Base-by-base conservation (phyloP, 495 filamentous ascomycete genomes). In the Trichoderma orchidacearum region DNA sequence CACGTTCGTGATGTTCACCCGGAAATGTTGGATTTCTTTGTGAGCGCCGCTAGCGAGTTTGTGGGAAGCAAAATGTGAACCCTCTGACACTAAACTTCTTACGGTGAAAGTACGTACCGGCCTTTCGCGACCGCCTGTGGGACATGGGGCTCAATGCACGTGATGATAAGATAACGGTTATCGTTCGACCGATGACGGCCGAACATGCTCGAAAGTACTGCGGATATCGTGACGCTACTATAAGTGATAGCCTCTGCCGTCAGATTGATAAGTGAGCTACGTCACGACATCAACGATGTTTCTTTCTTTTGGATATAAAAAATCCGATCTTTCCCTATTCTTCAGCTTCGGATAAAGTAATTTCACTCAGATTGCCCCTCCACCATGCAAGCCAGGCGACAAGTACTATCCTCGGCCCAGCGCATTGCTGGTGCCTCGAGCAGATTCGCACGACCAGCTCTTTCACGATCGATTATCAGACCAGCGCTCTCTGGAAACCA, bases 1-100 rank as follows among this genome's bases (percentile, higher is more conserved):
- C 60, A 61, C 63, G 60, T 66, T 57, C 32, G 45, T 55, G 53
- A 55, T 55, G 53, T 15, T 34, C 30, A 27, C 30, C 53, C 53
- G 30, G 30, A 55, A 55, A 55, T 34, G 53, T 55, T 32, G 51
- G 30, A 53, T 53, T 53, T 30, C 28, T 53, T 53, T 53, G 51
- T 53, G 51, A 53, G 30, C 28, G 51, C 51, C 51, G 51, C 51
- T 53, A 53, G 51, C 28, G 51, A 53, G 51, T 53, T 53, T 53
- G 51, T 53, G 51, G 51, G 51, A 30, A 35, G 53, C 30, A 55
- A 55, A 55, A 55, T 55, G 30, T 34, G 53, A 35, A 36, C 53
- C 53, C 53, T 55, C 53, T 36, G 53, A 11, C 18, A 23, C 53
- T 55, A 55, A 55, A 25, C 53, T 23, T 15, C 32, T 32, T 55